phyloP scores from a whole-genome alignment of 2,329 filamentous ascomycete genomes.

The Dactylonectria macrodidyma region DNA sequence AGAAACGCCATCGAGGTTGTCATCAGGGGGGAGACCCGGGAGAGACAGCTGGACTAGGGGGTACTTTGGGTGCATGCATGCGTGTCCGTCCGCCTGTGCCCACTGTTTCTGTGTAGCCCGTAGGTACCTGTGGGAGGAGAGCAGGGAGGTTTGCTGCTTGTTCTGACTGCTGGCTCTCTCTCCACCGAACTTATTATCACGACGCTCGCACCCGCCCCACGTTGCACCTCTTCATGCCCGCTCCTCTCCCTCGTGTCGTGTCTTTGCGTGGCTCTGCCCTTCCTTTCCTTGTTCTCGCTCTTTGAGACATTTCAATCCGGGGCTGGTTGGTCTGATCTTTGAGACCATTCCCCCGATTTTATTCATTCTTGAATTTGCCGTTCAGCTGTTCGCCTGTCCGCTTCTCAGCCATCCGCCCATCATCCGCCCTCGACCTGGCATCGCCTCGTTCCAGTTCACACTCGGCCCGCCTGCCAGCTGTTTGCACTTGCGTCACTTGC shows the following conservation, averaged over 20 bases:
- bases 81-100: neutral
- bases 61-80: neutral
- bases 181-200: conserved; percentile 44
- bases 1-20: conserved; percentile 9
- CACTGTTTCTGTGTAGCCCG: neutral
- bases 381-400: neutral
- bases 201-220: conserved; percentile 37
- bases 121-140: neutral
- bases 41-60: neutral
- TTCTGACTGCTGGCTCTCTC: neutral
- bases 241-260: conserved; percentile 29
- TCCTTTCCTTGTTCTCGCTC: conserved; percentile 25
- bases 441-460: conserved; percentile 17
- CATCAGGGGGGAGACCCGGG: neutral
- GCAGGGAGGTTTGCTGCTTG: conserved; percentile 1
- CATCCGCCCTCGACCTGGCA: neutral
- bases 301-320: conserved; percentile 31
- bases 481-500: conserved; percentile 13
- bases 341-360: conserved; percentile 26
- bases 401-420: neutral
- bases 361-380: conserved; percentile 10
- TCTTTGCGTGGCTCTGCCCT: conserved; percentile 28
- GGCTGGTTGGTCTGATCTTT: conserved; percentile 29
- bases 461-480: conserved; percentile 8
- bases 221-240: conserved; percentile 20